These are phyloP conservation scores for Myxozyma neglecta DNA, from an alignment of 805 yeast genomes.

Conservation along the genomic window DNA sequence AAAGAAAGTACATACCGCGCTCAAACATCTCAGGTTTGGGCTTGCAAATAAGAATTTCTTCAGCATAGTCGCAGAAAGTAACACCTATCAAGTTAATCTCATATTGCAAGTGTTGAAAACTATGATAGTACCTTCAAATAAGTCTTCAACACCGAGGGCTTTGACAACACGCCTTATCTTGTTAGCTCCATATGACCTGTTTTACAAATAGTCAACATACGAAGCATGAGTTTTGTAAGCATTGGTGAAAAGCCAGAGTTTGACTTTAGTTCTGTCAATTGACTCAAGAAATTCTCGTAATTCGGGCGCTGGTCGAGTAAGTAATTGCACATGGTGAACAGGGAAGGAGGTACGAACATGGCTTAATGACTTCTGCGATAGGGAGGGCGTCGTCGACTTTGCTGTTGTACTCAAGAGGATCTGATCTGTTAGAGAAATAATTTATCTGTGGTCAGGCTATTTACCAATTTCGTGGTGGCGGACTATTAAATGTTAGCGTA, in stretches of 20 bases:
- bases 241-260: slow-evolving; percentile 90
- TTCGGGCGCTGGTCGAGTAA: slow-evolving; percentile 45
- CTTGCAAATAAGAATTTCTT: slow-evolving; percentile 71
- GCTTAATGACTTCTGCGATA: slow-evolving; percentile 70
- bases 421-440: slow-evolving; percentile 40
- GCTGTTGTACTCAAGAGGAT: slow-evolving; percentile 84
- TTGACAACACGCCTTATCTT: slow-evolving; percentile 61
- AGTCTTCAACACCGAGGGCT: slow-evolving; percentile 83
- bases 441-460: slow-evolving; percentile 30
- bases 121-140: slow-evolving; percentile 68
- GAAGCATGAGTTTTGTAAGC: slow-evolving; percentile 88
- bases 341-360: slow-evolving; percentile 38
- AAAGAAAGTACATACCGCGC: slow-evolving; percentile 44
- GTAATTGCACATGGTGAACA: not conserved
- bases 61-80: slow-evolving; percentile 81
- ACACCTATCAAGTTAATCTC: slow-evolving; percentile 39
- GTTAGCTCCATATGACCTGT: not conserved
- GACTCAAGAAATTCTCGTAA: slow-evolving; percentile 39
- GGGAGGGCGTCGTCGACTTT: slow-evolving; percentile 93
- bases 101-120: not conserved
- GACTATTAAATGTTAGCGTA: slow-evolving; percentile 39
- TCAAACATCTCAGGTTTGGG: slow-evolving; percentile 76
- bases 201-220: not conserved
- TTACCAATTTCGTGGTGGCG: slow-evolving; percentile 51
- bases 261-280: slow-evolving; percentile 52